These are phyloP conservation scores for Hypoxylon crocopeplum DNA, from an alignment of 495 filamentous ascomycete genomes.

Conservation along the genomic window DNA sequence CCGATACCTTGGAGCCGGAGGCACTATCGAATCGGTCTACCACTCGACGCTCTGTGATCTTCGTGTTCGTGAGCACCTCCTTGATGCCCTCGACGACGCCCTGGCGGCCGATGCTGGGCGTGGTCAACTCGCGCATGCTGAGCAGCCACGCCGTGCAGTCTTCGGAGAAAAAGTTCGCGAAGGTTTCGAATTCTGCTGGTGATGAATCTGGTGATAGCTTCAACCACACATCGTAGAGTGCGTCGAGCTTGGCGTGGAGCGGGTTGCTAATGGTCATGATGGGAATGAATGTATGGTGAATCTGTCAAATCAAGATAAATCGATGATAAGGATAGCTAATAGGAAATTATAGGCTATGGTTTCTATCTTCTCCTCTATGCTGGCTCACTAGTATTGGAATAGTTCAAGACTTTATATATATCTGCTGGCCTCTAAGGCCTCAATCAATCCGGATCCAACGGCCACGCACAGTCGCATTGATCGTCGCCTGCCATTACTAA, in stretches of 20 bases:
- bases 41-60: conserved; percentile 13
- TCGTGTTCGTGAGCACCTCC: neutral
- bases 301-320: too few relatives aligned
- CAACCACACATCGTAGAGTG: conserved; percentile 22
- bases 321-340: too few relatives aligned
- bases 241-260: conserved; percentile 15
- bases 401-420: too few relatives aligned
- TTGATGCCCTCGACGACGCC: conserved; percentile 11
- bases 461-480: too few relatives aligned
- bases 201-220: conserved; percentile 15
- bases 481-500: too few relatives aligned
- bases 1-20: conserved; percentile 4
- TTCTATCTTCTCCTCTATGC: too few relatives aligned
- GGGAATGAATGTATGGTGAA: neutral
- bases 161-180: conserved; percentile 24
- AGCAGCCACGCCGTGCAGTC: conserved; percentile 25
- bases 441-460: too few relatives aligned
- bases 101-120: conserved; percentile 11
- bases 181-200: conserved; percentile 9
- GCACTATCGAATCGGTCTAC: conserved; percentile 8
- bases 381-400: too few relatives aligned
- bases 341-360: too few relatives aligned
- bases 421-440: too few relatives aligned
- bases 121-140: conserved; percentile 27
- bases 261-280: conserved; percentile 2